Evolutionary conservation across 2,329 filamentous ascomycete genomes (phyloP).

Genomic region (Ophiocordyceps camponoti-rufipedis): DNA sequence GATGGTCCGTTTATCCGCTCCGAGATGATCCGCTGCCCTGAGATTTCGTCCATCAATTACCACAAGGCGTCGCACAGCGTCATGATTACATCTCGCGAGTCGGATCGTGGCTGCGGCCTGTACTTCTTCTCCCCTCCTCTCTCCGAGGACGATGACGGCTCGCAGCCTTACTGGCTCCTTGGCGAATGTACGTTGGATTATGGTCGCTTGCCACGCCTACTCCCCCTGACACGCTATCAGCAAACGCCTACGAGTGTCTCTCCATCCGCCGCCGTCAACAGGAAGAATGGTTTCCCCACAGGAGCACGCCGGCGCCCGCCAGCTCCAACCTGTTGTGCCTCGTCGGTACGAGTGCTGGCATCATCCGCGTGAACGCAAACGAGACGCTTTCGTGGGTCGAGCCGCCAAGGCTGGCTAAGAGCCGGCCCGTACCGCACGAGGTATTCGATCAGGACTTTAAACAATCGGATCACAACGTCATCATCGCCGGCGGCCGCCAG

Average conservation of each 20-base stretch:
- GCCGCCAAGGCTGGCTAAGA: constrained; percentile 6
- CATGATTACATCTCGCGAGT: constrained; percentile 21
- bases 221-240: constrained; percentile 4
- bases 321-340: constrained; percentile 23
- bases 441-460: constrained; percentile 32
- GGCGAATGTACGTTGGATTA: constrained; percentile 12
- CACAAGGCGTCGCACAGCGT: constrained; percentile 22
- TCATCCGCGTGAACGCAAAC: constrained; percentile 18
- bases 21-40: constrained; percentile 19
- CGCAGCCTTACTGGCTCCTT: constrained; percentile 19
- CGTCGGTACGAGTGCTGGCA: constrained; percentile 28
- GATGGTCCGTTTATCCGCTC: constrained; percentile 6
- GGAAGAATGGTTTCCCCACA: constrained; percentile 17
- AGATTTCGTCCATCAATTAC: constrained; percentile 29
- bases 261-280: constrained; percentile 9
- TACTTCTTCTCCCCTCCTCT: constrained; percentile 19
- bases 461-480: constrained; percentile 20
- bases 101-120: constrained; percentile 13
- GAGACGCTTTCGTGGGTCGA: constrained; percentile 16
- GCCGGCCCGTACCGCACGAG: constrained; percentile 12
- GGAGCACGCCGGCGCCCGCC: constrained; percentile 22
- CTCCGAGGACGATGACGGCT: constrained; percentile 8
- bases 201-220: not conserved
- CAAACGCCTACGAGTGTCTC: constrained; percentile 14
- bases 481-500: constrained; percentile 33